Base-by-base conservation (phyloP, 2,329 filamentous ascomycete genomes). In the Pseudopithomyces maydicus region DNA sequence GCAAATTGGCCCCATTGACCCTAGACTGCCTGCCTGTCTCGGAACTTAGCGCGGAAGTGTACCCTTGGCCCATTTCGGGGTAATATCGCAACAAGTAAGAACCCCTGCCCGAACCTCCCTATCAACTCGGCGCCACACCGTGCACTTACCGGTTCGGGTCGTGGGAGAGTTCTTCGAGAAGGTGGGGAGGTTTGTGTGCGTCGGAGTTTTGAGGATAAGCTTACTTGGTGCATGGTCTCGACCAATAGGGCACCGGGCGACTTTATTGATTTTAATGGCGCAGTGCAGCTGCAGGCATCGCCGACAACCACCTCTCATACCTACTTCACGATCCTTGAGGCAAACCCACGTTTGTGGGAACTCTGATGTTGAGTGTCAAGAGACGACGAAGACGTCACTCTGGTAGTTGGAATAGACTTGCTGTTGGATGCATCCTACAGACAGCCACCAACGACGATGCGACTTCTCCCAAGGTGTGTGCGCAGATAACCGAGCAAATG, bases 191-290 rank as follows among this genome's bases (percentile, higher is more conserved):
- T 33, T 42, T n/a, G 23, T 17, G 14, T 42, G 48, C 48, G 23
- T 51, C 48, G 48, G 38, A 43, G 38, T 42, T 42, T 43, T 43
- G 48, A 29, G 36, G 23, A 43, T 51, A 51, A 51, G 48, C 48
- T 51, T 42, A 51, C 38, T 35, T 29, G 48, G 48, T 38, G 23
- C 38, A 42, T 10, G 26, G 19, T 42, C 7, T 51, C 48, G 11
- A 33, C 48, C 48, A 51, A 51, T 51, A 7, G 19, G 12, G 23
- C 22, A 26, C 22, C 23, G 36, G 48, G 23, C 48, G 23, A 19
- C 11, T 42, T 51, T 51, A 51, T 51, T 51, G 48, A 51, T 51
- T 51, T 29, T 42, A 23, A 51, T 51, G 48, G 48, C 48, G 48
- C 48, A 42, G 11, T 20, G 12, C 47, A 29, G 17, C 26, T 15